Evolutionary conservation across 495 filamentous ascomycete species (phyloP), one percentile per base, ranked within the genome.

Genomic region (Chaetomium tenue): DNA sequence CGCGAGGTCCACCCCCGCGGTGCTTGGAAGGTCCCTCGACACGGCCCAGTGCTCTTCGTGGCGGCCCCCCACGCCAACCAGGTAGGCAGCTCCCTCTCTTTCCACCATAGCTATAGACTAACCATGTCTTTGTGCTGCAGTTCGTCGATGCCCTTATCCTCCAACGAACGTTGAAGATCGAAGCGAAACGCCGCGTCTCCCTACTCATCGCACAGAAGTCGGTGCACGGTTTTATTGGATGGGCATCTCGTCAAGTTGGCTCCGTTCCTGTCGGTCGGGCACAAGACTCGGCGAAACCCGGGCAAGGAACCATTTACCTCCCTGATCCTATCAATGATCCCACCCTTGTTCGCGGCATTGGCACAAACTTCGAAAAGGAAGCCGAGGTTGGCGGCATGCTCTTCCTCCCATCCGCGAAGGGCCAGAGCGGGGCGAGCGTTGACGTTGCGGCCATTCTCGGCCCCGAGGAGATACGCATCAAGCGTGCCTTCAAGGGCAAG

Each of bases 11-110:
- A 98, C 72, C 93, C 94, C 9, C 89, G 94, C 52, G 91, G 92
- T 61, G 88, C 91, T 54, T 98, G 94, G 91, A 91, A 91, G 75
- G 89, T 98, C 25, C 94, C 94, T 42, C 83, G 87, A 64, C 83
- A 84, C 66, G 94, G 91, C 2, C 93, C 94, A 0, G 84, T 98
- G 60, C 91, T 98, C 47, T 93, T 98, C 71, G 94, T 98, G 65
- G 93, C 92, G n/a, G 94, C 95, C 22, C 94, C 94, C 65, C 94
- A 98, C 83, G 95, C 94, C 53, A 98, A 98, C 74, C 94, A 98
- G 86, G 91, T 92, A 28, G 18, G 72, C 60, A 58, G 50, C 22
- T 18, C 47, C 51, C 51, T 23, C 47, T 39, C 22, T 18, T 51
- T 37, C 46, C 28, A 6, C 20, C 39, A 2, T 15, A 15, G 13